Conservation (phyloP, 495 filamentous ascomycete genomes). For the Hyaloscypha variabilis region DNA sequence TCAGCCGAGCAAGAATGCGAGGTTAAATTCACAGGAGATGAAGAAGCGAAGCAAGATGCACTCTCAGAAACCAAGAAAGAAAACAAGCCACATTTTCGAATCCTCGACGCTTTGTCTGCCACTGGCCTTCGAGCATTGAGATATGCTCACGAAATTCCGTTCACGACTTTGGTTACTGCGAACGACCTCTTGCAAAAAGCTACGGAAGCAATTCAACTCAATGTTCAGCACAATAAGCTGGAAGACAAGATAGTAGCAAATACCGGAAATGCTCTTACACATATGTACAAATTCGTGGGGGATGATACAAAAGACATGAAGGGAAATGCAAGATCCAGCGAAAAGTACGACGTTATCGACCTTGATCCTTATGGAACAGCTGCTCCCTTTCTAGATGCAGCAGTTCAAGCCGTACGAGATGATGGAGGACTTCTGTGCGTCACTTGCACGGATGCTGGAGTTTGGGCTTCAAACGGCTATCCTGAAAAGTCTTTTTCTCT, state of each 20-base stretch:
- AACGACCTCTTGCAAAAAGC: constrained; percentile 85
- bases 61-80: constrained; percentile 6
- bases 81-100: constrained; percentile 57
- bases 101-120: constrained; percentile 93
- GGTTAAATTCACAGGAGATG: not conserved
- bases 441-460: constrained; percentile 92
- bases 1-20: not conserved
- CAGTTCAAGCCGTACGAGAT: constrained; percentile 79
- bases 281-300: constrained; percentile 77
- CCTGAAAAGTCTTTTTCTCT: constrained; percentile 88
- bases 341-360: constrained; percentile 89
- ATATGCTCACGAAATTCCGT: constrained; percentile 88
- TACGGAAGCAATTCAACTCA: constrained; percentile 76
- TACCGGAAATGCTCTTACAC: constrained; percentile 80
- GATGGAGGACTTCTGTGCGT: constrained; percentile 89
- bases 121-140: constrained; percentile 91
- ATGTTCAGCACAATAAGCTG: constrained; percentile 80
- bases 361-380: constrained; percentile 96
- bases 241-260: constrained; percentile 68
- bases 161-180: constrained; percentile 77
- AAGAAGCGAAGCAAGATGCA: not conserved
- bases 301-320: constrained; percentile 40
- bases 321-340: constrained; percentile 28
- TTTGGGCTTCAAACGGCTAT: constrained; percentile 92
- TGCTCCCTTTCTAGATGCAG: constrained; percentile 86